A percentile compares a stretch with the other conserved stretches of the same genome.
These are phyloP conservation scores for Aquilaria malaccensis DNA, from an alignment of 345 rosid species.

Conservation along the genomic window DNA sequence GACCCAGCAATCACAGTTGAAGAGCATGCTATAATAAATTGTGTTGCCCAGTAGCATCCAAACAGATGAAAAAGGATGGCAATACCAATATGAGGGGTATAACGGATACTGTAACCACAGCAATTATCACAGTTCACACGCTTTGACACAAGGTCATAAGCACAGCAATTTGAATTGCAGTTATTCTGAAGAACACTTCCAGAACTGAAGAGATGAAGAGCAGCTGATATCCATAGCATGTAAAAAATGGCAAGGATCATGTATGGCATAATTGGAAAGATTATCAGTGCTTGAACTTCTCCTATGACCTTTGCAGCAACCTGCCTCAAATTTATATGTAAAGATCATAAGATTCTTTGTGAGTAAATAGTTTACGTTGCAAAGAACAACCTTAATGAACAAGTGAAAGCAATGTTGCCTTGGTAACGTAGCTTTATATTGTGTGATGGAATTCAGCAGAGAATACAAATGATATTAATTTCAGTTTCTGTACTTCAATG, in stretches of 20 bases:
- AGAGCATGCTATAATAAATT: constrained; percentile 76
- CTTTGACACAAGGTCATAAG: constrained; percentile 73
- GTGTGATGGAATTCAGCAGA: too few relatives aligned
- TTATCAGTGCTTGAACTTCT: constrained; percentile 91
- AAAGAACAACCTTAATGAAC: not conserved
- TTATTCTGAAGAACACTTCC: constrained; percentile 74
- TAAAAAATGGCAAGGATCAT: constrained; percentile 74
- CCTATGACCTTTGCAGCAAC: constrained; percentile 99
- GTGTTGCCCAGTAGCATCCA: constrained; percentile 98
- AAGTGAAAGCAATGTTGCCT: not conserved
- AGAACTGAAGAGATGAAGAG: constrained; percentile 86
- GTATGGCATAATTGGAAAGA: constrained; percentile 81
- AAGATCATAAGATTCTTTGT: constrained; percentile 2
- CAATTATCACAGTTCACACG: constrained; percentile 82
- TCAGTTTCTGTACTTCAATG: too few relatives aligned
- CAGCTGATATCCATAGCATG: constrained; percentile 94
- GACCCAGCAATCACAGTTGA: constrained; percentile 90
- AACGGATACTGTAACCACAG: constrained; percentile 81
- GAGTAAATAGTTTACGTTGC: not conserved
- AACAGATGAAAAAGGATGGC: constrained; percentile 89
- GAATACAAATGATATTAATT: too few relatives aligned
- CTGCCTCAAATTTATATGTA: constrained; percentile 26
- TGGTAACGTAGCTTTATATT: too few relatives aligned
- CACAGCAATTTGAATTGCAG: constrained; percentile 83
- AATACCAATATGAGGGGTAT: constrained; percentile 88